A percentile compares a stretch with the other conserved stretches of the same genome.
Conservation (phyloP, 2,329 filamentous ascomycete species). For the Claviceps spartinae region DNA sequence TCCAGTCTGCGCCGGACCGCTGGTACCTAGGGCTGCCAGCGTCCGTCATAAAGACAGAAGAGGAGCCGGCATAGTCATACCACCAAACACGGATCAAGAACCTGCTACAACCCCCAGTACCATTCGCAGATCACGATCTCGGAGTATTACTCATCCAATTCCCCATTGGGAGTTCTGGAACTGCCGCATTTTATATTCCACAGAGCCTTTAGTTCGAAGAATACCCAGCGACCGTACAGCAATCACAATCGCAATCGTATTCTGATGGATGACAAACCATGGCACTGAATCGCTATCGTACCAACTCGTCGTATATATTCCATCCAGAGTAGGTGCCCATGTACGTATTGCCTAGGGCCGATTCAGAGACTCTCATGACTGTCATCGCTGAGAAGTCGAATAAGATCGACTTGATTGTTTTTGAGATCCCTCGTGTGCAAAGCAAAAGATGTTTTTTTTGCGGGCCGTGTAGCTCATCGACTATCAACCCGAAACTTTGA, state of each 20-base stretch:
- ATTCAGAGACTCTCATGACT: too few species aligned
- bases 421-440: too few species aligned
- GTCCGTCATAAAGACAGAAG: not conserved
- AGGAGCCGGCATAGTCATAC: conserved; percentile 4
- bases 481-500: too few species aligned
- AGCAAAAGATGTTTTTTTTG: too few species aligned
- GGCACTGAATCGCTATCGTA: conserved; percentile 14
- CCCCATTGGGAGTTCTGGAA: too few species aligned
- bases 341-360: too few species aligned
- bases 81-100: not conserved
- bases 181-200: too few species aligned
- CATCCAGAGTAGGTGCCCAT: too few species aligned
- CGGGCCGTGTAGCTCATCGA: too few species aligned
- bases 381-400: too few species aligned
- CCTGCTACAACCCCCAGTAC: conserved; percentile 6
- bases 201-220: conserved; percentile 19
- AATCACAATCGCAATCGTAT: conserved; percentile 30
- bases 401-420: too few species aligned
- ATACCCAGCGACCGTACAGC: conserved; percentile 33
- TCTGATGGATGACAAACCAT: conserved; percentile 57
- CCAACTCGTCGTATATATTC: too few species aligned
- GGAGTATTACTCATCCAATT: not conserved
- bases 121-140: not conserved
- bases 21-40: not conserved
- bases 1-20: conserved; percentile 4